Evolutionary conservation across 2,329 filamentous ascomycete species (phyloP).

Genomic region (Cladosporium halotolerans): DNA sequence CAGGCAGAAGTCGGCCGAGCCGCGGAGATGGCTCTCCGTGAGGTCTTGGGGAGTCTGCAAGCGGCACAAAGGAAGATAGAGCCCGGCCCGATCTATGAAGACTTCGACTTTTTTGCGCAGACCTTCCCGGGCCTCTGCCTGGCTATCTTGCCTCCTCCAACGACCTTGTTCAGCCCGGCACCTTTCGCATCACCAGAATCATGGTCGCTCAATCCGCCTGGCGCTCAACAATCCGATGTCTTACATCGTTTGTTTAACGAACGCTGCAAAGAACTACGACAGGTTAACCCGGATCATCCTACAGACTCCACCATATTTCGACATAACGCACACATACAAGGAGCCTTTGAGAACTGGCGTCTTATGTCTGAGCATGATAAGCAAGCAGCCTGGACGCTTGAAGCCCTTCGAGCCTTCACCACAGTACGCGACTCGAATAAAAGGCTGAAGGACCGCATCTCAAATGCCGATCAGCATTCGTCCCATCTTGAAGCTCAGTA

Average conservation of each 20-base stretch:
- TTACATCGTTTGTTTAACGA: constrained; percentile 38
- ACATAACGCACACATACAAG: constrained; percentile 68
- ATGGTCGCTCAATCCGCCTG: constrained; percentile 74
- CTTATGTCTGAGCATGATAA: constrained; percentile 48
- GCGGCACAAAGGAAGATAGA: constrained; percentile 63
- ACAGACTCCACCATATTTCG: constrained; percentile 60
- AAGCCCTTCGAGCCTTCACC: constrained; percentile 41
- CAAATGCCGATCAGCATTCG: constrained; percentile 36
- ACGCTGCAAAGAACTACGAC: constrained; percentile 30
- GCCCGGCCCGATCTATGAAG: constrained; percentile 46
- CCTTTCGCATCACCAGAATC: constrained; percentile 72
- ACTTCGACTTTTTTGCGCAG: constrained; percentile 78
- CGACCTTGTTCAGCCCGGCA: constrained; percentile 73
- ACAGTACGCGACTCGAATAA: constrained; percentile 33
- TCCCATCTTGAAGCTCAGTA: constrained; percentile 35
- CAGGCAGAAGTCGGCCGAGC: constrained; percentile 74
- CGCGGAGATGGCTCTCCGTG: constrained; percentile 75
- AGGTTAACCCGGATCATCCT: constrained; percentile 19
- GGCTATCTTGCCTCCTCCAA: constrained; percentile 71
- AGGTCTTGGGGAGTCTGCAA: constrained; percentile 73
- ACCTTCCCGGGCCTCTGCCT: constrained; percentile 82
- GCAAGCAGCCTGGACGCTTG: constrained; percentile 41
- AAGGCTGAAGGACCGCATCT: constrained; percentile 34
- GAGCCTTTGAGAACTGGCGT: constrained; percentile 72
- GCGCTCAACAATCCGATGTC: constrained; percentile 65